Percentiles rank a stretch among this genome's conserved stretches.
These are phyloP conservation scores for Amylostereum areolatum DNA, from an alignment of 1,284 basidiomycete genomes.

Conservation along the genomic window DNA sequence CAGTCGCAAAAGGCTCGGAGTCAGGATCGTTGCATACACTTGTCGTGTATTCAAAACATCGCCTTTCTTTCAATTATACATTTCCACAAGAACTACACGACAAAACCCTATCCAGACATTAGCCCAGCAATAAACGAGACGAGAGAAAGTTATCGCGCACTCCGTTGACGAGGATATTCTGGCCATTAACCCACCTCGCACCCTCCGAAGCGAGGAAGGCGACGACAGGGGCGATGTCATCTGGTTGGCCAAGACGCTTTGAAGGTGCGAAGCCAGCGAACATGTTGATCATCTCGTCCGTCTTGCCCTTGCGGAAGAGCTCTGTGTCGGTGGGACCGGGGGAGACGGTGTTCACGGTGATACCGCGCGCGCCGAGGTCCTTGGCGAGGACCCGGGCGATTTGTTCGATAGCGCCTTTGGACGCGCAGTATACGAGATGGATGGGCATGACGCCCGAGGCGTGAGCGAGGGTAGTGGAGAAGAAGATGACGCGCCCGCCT, in stretches of 20 bases:
- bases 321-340: constrained; percentile 44
- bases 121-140: not conserved
- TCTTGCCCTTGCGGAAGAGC: constrained; percentile 41
- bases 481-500: constrained; percentile 47
- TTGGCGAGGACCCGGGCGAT: constrained; percentile 44
- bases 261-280: constrained; percentile 37
- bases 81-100: not conserved
- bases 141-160: constrained; percentile 27
- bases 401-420: constrained; percentile 49
- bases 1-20: too few species aligned
- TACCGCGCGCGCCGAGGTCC: constrained; percentile 36
- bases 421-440: constrained; percentile 39
- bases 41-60: too few species aligned
- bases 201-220: constrained; percentile 42
- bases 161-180: constrained; percentile 44
- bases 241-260: constrained; percentile 36
- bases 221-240: constrained; percentile 44
- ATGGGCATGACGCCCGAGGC: constrained; percentile 35
- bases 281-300: constrained; percentile 33
- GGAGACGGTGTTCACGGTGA: constrained; percentile 48
- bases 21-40: too few species aligned
- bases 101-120: not conserved
- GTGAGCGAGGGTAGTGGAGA: constrained; percentile 39
- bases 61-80: too few species aligned
- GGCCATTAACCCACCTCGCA: constrained; percentile 45